Percentiles rank a stretch among this genome's conserved stretches.
Evolutionary conservation across 2,329 filamentous ascomycete genomes (phyloP).

Genomic region (Paecilomyces niveus): DNA sequence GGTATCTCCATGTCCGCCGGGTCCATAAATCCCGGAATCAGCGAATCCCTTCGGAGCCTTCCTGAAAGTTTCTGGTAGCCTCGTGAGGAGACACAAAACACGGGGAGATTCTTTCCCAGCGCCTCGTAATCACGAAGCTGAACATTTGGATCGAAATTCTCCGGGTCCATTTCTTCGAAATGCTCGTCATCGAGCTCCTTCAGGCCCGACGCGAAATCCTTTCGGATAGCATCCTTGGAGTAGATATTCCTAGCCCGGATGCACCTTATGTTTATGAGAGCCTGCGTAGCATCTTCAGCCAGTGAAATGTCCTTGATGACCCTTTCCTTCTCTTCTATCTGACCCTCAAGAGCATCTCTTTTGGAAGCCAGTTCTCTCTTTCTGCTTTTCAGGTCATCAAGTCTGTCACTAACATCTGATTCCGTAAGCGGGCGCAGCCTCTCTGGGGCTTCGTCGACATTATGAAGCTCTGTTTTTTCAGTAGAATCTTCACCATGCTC

Average conservation of each 20-base stretch:
- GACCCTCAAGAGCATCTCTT: constrained; percentile 20
- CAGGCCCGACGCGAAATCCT: background rate
- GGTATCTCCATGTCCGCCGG: constrained; percentile 54
- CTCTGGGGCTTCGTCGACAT: background rate
- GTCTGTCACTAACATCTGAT: background rate
- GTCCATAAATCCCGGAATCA: constrained; percentile 46
- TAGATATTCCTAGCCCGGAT: background rate
- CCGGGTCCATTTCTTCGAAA: background rate
- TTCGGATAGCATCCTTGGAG: background rate
- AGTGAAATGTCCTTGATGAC: constrained; percentile 12
- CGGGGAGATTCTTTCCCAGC: constrained; percentile 49
- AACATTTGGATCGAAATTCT: constrained; percentile 21
- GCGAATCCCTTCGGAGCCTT: constrained; percentile 46
- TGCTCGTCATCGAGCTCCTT: background rate
- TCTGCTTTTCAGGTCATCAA: background rate
- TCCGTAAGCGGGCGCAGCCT: background rate
- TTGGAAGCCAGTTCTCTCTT: constrained; percentile 4
- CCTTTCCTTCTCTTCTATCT: constrained; percentile 3
- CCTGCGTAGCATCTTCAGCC: constrained; percentile 11
- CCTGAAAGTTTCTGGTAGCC: constrained; percentile 58
- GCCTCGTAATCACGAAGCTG: constrained; percentile 52
- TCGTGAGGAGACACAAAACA: constrained; percentile 58
- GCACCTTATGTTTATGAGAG: background rate
- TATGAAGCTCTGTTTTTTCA: background rate
- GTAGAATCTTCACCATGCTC: background rate